Percentiles rank a stretch among this genome's conserved stretches.
Evolutionary conservation across 139 green algal species (phyloP).

Genomic region (Chlorella vulgaris): DNA sequence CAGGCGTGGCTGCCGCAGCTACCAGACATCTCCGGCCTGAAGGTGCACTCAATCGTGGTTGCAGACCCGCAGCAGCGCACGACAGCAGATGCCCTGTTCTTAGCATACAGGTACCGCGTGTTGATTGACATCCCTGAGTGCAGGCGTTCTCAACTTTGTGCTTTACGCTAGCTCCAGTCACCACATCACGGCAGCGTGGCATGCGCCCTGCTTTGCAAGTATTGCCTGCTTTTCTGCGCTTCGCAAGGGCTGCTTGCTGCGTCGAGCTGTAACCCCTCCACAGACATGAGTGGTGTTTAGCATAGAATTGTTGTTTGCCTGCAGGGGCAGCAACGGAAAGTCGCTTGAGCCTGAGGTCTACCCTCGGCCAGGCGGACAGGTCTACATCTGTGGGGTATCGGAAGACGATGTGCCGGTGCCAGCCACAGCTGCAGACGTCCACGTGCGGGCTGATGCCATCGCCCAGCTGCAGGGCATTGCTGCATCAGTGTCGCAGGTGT

Average conservation of each 20-base stretch:
- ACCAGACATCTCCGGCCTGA: conserved; percentile 58
- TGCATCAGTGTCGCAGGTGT: conserved; percentile 17
- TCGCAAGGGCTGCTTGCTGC: too few relatives aligned
- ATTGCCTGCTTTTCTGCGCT: too few relatives aligned
- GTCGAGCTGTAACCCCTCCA: neutral
- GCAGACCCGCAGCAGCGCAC: conserved; percentile 35
- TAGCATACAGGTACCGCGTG: conserved; percentile 29
- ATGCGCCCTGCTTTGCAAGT: too few relatives aligned
- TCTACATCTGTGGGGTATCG: conserved; percentile 78
- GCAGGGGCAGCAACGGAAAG: conserved; percentile 33
- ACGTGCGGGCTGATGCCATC: conserved; percentile 29
- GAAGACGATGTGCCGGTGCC: conserved; percentile 57
- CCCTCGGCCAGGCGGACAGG: conserved; percentile 71
- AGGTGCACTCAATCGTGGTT: conserved; percentile 80
- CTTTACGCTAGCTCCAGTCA: too few relatives aligned
- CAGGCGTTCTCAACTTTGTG: too few relatives aligned
- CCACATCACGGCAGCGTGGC: too few relatives aligned
- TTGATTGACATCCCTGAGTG: neutral
- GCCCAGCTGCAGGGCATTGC: conserved; percentile 30
- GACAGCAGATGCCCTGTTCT: conserved; percentile 58
- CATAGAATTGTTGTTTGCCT: too few relatives aligned
- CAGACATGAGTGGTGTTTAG: too few relatives aligned
- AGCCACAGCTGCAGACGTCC: conserved; percentile 50
- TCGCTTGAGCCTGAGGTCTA: conserved; percentile 79
- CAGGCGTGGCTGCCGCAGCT: conserved; percentile 52